phyloP scores from a whole-genome alignment of 2,329 filamentous ascomycete genomes.

The Hyphodiscus sp. region DNA sequence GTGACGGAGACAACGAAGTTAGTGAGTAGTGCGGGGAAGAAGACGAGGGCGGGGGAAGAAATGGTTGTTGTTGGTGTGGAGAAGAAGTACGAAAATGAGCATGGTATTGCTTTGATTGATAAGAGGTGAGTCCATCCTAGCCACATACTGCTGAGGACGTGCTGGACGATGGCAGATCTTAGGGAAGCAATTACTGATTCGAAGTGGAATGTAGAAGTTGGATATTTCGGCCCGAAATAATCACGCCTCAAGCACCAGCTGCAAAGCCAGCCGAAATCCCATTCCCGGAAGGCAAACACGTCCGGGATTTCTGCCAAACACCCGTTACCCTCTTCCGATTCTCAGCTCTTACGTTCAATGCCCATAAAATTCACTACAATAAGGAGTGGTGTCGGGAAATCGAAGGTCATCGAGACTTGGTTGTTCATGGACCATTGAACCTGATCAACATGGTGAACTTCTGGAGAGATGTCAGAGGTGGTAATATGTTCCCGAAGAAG shows the following conservation, averaged over 20 bases:
- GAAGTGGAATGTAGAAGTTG: slow-evolving; percentile 24
- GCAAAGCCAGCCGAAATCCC: slow-evolving; percentile 8
- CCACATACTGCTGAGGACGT: slow-evolving; percentile 2
- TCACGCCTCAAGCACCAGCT: slow-evolving; percentile 19
- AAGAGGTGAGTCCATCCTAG: slow-evolving; percentile 36
- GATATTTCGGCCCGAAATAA: slow-evolving; percentile 27
- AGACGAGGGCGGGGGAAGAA: slow-evolving; percentile 46
- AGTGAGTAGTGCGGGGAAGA: slow-evolving; percentile 47
- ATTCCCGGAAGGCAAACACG: slow-evolving; percentile 16
- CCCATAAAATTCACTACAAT: slow-evolving; percentile 82
- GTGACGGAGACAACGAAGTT: slow-evolving; percentile 51
- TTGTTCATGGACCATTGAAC: slow-evolving; percentile 78
- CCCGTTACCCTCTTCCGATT: slow-evolving; percentile 60
- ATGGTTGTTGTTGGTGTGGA: slow-evolving; percentile 61
- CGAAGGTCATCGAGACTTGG: slow-evolving; percentile 56
- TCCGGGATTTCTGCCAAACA: slow-evolving; percentile 29
- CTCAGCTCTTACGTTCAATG: slow-evolving; percentile 80
- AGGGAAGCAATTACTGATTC: neutral
- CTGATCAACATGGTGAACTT: slow-evolving; percentile 67
- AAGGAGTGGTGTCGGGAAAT: slow-evolving; percentile 36
- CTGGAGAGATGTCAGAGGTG: slow-evolving; percentile 42
- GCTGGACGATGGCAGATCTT: slow-evolving; percentile 5
- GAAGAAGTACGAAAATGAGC: slow-evolving; percentile 48
- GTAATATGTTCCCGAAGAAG: slow-evolving; percentile 32
- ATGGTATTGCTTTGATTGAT: slow-evolving; percentile 48